A percentile compares a stretch with the other conserved stretches of the same genome.
Evolutionary conservation across 768 basidiomycete genomes (phyloP).

Genomic region (Lactifluus echinatus): DNA sequence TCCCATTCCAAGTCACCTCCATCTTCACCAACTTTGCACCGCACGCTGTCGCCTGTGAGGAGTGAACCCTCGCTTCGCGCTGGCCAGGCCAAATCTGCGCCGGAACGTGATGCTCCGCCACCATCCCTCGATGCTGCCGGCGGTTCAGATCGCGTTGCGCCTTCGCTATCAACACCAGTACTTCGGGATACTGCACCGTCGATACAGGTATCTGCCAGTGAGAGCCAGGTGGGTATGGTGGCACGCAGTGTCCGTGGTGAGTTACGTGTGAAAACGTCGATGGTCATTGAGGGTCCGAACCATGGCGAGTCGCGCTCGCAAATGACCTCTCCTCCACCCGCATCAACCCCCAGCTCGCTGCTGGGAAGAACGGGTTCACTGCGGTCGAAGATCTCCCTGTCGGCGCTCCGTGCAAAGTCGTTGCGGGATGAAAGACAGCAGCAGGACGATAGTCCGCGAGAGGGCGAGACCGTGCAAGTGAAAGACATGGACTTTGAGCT

Average conservation of each 20-base stretch:
- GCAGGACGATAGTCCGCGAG: constrained; percentile 26
- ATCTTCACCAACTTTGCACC: constrained; percentile 2
- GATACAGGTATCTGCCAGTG: constrained; percentile 3
- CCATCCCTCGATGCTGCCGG: background rate
- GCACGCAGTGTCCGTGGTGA: background rate
- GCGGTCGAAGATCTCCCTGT: constrained; percentile 58
- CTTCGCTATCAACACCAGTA: background rate
- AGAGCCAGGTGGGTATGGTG: background rate
- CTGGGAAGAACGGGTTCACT: constrained; percentile 31
- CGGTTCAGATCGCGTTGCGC: background rate
- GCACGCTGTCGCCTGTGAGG: background rate
- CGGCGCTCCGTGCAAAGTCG: constrained; percentile 46
- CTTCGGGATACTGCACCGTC: background rate
- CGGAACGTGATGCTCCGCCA: background rate
- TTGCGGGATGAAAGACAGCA: constrained; percentile 28
- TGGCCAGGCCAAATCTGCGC: background rate
- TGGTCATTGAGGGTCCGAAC: constrained; percentile 27
- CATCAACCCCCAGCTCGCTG: constrained; percentile 27
- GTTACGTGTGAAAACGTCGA: too few relatives aligned
- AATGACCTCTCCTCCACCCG: constrained; percentile 34
- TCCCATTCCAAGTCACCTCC: background rate
- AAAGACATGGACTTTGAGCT: constrained; percentile 79
- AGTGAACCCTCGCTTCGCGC: constrained; percentile 10
- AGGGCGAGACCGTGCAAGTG: constrained; percentile 53
- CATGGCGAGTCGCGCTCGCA: constrained; percentile 31